Evolutionary conservation across 2,329 filamentous ascomycete species (phyloP), one percentile per base, ranked within the genome.

Genomic region (Aspergillus aculeatus): DNA sequence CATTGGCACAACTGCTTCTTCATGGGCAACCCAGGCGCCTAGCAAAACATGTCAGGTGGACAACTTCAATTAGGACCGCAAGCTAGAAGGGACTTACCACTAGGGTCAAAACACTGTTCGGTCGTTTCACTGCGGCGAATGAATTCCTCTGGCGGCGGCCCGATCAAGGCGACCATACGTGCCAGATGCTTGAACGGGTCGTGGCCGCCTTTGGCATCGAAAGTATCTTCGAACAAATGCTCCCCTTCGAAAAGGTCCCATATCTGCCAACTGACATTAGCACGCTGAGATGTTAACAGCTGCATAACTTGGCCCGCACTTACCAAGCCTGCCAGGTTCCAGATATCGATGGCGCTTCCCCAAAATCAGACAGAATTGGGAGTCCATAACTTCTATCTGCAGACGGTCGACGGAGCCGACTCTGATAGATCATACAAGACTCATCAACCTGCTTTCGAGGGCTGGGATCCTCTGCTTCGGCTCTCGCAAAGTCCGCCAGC

Each of bases 211-310:
- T 58, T 61, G 6, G 41, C 24, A 38, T 70, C 62, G 47, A 70
- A 65, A 29, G 67, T 65, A 50, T 67, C 69, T 19, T 69, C 65
- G 60, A 82, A 84, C 48, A 83, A 66, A 58, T 76, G 74, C 1
- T 68, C 60, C 11, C 78, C 76, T 69, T 83, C 77, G 59, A 81
- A 81, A 0, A 83, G 41, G 60, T 82, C 77, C 81, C 80, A 83
- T 6, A 80, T 73, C 80, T 81, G 49, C 31, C 51, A 12, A 29
- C 26, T 29, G 26, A 29, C 21, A 60, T 61, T 10, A 61, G 64
- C 56, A 60, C 26, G 26, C 7, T 29, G 26, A 29, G 26, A 29
- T 3, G 56, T 50, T 52, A 32, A 56, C 55, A n/a, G 58, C 23
- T 49, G 49, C 49, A 60, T 19, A 55, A 38, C 21, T 31, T 11